A percentile compares a stretch with the other conserved stretches of the same genome.
phyloP scores from a whole-genome alignment of 768 basidiomycete species.

The Fomitopsis pulvina region DNA sequence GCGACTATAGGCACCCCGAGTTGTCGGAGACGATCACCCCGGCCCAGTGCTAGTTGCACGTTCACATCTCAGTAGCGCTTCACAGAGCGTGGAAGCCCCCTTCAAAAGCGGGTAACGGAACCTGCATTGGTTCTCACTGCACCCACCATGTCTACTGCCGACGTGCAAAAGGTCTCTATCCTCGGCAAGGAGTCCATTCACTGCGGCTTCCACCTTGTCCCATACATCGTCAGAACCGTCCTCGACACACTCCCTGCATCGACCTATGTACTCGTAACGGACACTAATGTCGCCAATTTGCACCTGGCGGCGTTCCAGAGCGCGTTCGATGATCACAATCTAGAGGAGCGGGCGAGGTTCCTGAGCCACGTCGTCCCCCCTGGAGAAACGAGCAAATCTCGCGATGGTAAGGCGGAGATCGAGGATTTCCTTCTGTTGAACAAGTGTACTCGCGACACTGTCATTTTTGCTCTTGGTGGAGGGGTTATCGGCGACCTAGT shows the following conservation, averaged over 20 bases:
- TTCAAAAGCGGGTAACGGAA: not conserved
- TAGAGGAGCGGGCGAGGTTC: constrained; percentile 49
- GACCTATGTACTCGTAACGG: constrained; percentile 88
- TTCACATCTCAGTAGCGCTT: not conserved
- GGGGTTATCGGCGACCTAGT: constrained; percentile 97
- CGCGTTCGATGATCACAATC: constrained; percentile 44
- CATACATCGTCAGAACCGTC: constrained; percentile 77
- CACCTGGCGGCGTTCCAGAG: constrained; percentile 64
- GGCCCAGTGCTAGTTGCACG: not conserved
- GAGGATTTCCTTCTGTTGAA: constrained; percentile 90
- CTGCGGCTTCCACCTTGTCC: constrained; percentile 87
- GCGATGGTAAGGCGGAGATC: constrained; percentile 86
- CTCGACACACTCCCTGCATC: constrained; percentile 67
- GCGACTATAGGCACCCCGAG: not conserved
- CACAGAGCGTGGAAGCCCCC: not conserved
- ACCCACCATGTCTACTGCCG: constrained; percentile 25
- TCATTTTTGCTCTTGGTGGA: constrained; percentile 90
- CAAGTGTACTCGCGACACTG: constrained; percentile 88
- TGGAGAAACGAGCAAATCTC: constrained; percentile 89
- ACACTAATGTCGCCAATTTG: constrained; percentile 80
- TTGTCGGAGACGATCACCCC: not conserved
- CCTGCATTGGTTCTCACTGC: not conserved
- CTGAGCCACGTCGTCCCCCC: constrained; percentile 76
- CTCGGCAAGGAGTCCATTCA: constrained; percentile 84
- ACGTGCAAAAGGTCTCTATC: constrained; percentile 77